Conservation (phyloP, 805 yeast genomes). For the Saccharomycopsis fermentans region DNA sequence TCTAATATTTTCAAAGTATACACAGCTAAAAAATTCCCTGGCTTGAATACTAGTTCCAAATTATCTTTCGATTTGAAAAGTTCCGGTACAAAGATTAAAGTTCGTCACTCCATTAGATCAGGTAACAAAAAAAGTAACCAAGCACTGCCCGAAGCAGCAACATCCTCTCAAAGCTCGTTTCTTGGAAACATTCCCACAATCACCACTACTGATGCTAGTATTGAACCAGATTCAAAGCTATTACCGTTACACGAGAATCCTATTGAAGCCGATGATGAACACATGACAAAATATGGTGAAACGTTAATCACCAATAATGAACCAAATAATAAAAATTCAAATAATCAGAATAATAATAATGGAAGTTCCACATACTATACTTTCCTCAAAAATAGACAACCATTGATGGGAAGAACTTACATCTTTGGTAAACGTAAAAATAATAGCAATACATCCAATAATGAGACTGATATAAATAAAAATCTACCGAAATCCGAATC, state of each 20-base stretch:
- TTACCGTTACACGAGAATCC: not conserved
- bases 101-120: slow-evolving; percentile 37
- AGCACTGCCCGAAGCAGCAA: not conserved
- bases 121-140: slow-evolving; percentile 6
- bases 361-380: not conserved
- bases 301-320: not conserved
- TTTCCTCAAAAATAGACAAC: not conserved
- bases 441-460: not conserved
- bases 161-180: not conserved
- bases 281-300: not conserved
- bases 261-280: not conserved
- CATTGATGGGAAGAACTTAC: not conserved
- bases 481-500: not conserved
- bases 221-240: not conserved
- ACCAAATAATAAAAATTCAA: not conserved
- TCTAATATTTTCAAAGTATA: slow-evolving; percentile 29
- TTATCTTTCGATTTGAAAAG: slow-evolving; percentile 19
- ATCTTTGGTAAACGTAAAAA: not conserved
- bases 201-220: not conserved
- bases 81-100: slow-evolving; percentile 17
- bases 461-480: not conserved
- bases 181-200: not conserved
- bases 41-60: slow-evolving; percentile 31
- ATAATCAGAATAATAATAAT: not conserved
- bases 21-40: slow-evolving; percentile 36